These are phyloP conservation scores for Capniomyces stellatus DNA, from an alignment of 371 early-diverging fungal species.

Conservation along the genomic window DNA sequence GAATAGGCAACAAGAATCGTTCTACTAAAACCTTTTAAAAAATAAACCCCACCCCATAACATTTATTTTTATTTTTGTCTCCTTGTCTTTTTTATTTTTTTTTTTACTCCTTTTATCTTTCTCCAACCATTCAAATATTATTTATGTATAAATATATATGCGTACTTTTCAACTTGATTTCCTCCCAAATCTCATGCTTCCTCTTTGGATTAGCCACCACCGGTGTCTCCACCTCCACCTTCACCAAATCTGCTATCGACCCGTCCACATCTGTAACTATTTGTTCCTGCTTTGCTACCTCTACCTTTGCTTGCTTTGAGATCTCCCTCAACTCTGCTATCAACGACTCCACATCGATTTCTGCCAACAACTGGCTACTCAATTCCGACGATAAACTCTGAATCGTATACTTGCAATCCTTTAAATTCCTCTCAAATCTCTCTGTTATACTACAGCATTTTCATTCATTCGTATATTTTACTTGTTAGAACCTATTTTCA, in stretches of 20 bases:
- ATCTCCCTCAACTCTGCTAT: slow-evolving; percentile 19
- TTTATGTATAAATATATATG: no score
- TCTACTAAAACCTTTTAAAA: slow-evolving; percentile 35
- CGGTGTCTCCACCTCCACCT: background rate
- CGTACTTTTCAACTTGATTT: slow-evolving; percentile 56
- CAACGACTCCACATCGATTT: slow-evolving; percentile 55
- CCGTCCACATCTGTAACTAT: background rate
- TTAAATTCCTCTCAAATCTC: slow-evolving; percentile 84
- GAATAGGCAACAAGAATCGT: slow-evolving; percentile 66
- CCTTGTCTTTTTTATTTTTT: background rate
- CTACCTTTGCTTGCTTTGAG: background rate
- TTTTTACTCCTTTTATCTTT: no score
- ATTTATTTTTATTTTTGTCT: no score
- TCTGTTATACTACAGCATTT: slow-evolving; percentile 39
- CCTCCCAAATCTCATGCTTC: slow-evolving; percentile 70
- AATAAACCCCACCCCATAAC: background rate
- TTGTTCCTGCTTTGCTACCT: background rate
- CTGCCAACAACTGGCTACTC: slow-evolving; percentile 50
- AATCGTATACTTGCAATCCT: slow-evolving; percentile 72
- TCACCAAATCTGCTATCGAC: background rate
- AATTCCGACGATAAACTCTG: slow-evolving; percentile 58
- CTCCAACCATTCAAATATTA: no score
- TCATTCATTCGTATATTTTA: no score
- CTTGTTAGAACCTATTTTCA: no score
- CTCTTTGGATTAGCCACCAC: slow-evolving; percentile 8